Evolutionary conservation across 148 eudicot genomes (phyloP).

Genomic region (Rhododendron vialii): DNA sequence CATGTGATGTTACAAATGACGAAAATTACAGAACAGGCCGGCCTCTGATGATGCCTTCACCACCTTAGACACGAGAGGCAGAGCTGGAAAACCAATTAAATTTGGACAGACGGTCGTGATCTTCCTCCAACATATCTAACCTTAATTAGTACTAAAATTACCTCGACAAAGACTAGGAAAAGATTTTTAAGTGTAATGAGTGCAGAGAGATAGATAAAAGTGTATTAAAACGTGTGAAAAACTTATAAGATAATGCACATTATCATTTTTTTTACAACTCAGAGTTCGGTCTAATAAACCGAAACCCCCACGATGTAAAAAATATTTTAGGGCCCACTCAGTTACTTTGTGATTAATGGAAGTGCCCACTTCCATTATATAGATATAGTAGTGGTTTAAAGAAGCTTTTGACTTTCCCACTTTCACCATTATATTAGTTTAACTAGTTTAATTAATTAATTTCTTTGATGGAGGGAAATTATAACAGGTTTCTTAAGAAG

Average conservation of each 20-base stretch:
- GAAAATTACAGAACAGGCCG: neutral
- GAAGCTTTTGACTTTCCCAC: too few species aligned
- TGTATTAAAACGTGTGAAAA: neutral
- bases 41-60: conserved; percentile 7
- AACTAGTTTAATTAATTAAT: too few species aligned
- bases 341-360: too few species aligned
- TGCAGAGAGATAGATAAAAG: neutral
- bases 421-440: too few species aligned
- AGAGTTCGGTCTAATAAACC: neutral
- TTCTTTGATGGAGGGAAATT: too few species aligned
- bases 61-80: neutral
- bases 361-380: too few species aligned
- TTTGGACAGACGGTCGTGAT: neutral
- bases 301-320: too few species aligned
- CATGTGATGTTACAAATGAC: neutral
- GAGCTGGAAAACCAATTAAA: too few species aligned
- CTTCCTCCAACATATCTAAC: neutral
- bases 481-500: too few species aligned
- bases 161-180: neutral
- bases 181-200: too few species aligned
- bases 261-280: neutral
- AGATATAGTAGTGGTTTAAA: too few species aligned
- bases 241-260: neutral
- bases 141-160: neutral
- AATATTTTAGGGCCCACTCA: too few species aligned